Base-by-base conservation (phyloP, 257 asterid species). In the Solanum phureja region DNA sequence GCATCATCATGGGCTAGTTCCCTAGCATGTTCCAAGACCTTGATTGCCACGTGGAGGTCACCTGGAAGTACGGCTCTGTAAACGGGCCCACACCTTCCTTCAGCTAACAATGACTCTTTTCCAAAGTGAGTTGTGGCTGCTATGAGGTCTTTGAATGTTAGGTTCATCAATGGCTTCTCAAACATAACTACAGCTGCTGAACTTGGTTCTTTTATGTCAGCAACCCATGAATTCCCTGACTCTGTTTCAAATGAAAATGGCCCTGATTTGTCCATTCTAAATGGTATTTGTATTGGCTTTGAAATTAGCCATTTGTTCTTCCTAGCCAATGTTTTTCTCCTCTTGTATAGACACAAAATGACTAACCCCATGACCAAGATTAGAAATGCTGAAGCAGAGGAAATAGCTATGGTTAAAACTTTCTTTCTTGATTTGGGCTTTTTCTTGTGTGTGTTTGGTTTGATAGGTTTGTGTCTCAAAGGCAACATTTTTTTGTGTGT, bases 31-130 rank as follows among this genome's bases (percentile, higher is more conserved):
- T 97, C 99, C 71, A 97, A 84, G 29, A 97, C 98, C 93, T 95
- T 97, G 90, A 97, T 94, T 18, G 98, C 98, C 95, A 97, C 98
- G 93, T 97, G 98, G 91, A 97, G 90, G 58, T 95, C 98, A 40
- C 99, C 99, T 11, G 98, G 98, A 85, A 97, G 93, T 71, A 97
- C 99, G 19, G 98, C 99, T 68, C 98, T 89, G 92, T 97, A 97
- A 0, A 97, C 93, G 79, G 99, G 99, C 83, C 98, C 99, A 76
- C 97, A 88, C 52, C 94, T 88, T 2, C 99, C 99, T 87, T 97
- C 99, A 1, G 99, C 94, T 23, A 97, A 88, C 58, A 97, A 92
- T 75, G 98, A 95, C 64, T 97, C 99, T 73, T 94, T 97, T 4
- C 99, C 99, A 86, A 97, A 97, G 81, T 93, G 96, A 73, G 99